Evolutionary conservation across 108 stramenopile species (phyloP).

Genomic region (Pseudonitzschia delicatissima): DNA sequence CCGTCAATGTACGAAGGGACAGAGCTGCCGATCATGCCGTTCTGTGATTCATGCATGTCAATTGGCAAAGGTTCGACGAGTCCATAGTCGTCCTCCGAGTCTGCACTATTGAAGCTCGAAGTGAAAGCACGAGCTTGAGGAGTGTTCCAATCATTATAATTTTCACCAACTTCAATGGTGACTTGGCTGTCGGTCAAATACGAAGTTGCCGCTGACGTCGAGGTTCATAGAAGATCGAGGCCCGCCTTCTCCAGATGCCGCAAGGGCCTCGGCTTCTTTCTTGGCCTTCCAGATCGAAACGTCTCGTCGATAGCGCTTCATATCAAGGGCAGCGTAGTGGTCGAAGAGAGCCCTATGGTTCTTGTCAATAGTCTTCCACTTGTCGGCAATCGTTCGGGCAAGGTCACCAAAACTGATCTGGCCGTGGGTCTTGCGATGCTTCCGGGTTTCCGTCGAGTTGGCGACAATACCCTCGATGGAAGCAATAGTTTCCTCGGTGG

Average conservation of each 20-base stretch:
- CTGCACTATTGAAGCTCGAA: no score
- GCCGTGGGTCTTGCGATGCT: constrained; percentile 60
- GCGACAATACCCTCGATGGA: constrained; percentile 33
- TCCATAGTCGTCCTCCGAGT: no score
- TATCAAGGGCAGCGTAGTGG: constrained; percentile 38
- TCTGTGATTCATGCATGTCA: no score
- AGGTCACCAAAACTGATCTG: constrained; percentile 75
- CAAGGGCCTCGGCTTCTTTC: constrained; percentile 26
- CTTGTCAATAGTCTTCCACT: constrained; percentile 47
- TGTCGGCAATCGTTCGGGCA: constrained; percentile 60
- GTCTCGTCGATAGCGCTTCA: constrained; percentile 40
- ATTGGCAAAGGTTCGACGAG: no score
- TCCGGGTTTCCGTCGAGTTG: constrained; percentile 23
- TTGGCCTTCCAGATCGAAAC: constrained; percentile 37
- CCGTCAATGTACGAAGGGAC: no score
- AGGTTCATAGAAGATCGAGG: not conserved
- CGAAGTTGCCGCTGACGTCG: no score
- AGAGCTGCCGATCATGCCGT: no score
- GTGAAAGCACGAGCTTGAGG: no score
- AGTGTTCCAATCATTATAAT: no score
- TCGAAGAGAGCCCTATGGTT: constrained; percentile 37
- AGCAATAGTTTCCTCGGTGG: constrained; percentile 24
- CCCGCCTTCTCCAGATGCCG: not conserved
- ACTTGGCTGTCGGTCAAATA: no score
- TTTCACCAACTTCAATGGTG: no score